Conservation (phyloP, 2,329 filamentous ascomycete species). For the Pseudocercospora macadamiae region DNA sequence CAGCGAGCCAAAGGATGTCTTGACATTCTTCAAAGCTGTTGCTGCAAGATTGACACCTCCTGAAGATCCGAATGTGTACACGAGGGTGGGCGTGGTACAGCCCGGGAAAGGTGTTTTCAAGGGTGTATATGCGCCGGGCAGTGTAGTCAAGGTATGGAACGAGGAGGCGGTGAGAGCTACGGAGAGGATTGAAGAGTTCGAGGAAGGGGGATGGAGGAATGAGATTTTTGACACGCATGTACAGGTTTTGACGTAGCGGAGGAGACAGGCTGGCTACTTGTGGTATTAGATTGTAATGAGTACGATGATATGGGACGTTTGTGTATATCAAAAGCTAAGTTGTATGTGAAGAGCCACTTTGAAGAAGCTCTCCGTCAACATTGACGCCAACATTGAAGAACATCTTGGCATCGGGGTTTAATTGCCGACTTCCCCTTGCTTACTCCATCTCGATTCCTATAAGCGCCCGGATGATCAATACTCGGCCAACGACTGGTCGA, state of each 20-base stretch:
- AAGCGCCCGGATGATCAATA: conserved; percentile 9
- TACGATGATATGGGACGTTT: too few relatives aligned
- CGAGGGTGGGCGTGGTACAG: conserved; percentile 69
- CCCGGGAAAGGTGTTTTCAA: conserved; percentile 70
- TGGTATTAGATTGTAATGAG: too few relatives aligned
- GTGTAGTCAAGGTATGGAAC: conserved; percentile 86
- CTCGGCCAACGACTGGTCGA: conserved; percentile 6
- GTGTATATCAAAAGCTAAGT: too few relatives aligned
- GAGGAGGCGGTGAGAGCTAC: conserved; percentile 72
- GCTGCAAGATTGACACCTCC: conserved; percentile 72
- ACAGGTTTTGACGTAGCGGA: conserved; percentile 27
- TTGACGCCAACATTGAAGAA: too few relatives aligned
- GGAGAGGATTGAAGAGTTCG: conserved; percentile 75
- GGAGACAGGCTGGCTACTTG: too few relatives aligned
- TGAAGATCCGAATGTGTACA: conserved; percentile 75
- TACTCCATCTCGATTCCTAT: too few relatives aligned
- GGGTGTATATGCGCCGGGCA: conserved; percentile 85
- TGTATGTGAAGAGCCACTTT: too few relatives aligned
- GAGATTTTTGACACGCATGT: conserved; percentile 67
- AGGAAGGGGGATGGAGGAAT: conserved; percentile 77
- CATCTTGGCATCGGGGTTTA: too few relatives aligned
- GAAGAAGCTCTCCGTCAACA: too few relatives aligned
- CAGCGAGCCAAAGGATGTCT: conserved; percentile 74
- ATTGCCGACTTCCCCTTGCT: too few relatives aligned
- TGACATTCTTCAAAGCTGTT: conserved; percentile 81